Base-by-base conservation (phyloP, 805 yeast genomes). In the Citeromyces matritensis region DNA sequence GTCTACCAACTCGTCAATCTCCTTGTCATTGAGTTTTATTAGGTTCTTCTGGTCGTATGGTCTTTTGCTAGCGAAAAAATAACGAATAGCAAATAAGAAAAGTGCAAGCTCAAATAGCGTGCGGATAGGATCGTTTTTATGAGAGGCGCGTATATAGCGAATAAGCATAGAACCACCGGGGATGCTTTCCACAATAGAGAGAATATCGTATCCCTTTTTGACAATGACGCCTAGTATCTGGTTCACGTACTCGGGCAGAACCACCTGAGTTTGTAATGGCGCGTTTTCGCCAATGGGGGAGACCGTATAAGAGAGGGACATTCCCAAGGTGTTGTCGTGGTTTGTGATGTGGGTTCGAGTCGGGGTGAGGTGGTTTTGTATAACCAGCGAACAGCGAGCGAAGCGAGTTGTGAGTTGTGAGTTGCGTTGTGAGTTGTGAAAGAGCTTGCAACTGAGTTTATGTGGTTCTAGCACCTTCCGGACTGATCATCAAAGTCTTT, bases 51-150 rank as follows among this genome's bases (percentile, higher is more conserved):
- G 82, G 48, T 75, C 70, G 42, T 70, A 82, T 42, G 79, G 78
- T 51, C 73, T 79, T 58, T 73, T 80, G 26, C 79, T 77, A 36
- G 79, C 82, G 51, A 71, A 52, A 42, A 88, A 85, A 57, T 91
- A 91, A 41, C 79, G 65, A 37, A 85, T 58, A 3, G 95, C 97
- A 51, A 86, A 80, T 9, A 85, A 49, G 23, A 85, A 69, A 42
- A 91, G 62, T 11, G 74, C 60, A 24, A 80, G 51, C 55, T 91
- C 98, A 33, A 91, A 62, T 6, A 83, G 47, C 1, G 97, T 81
- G 44, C 98, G 70, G 37, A 84, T 66, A 2, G 98, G 98, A 51
- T 91, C 98, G 53, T 91, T 73, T 51, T 84, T 85, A 50, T 86
- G 86, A 2, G 96, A 84, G 9, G 85, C 74, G 39, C 65, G 65